Base-by-base conservation (phyloP, 1,139 yeast genomes). In the Magnusiomyces sp. region DNA sequence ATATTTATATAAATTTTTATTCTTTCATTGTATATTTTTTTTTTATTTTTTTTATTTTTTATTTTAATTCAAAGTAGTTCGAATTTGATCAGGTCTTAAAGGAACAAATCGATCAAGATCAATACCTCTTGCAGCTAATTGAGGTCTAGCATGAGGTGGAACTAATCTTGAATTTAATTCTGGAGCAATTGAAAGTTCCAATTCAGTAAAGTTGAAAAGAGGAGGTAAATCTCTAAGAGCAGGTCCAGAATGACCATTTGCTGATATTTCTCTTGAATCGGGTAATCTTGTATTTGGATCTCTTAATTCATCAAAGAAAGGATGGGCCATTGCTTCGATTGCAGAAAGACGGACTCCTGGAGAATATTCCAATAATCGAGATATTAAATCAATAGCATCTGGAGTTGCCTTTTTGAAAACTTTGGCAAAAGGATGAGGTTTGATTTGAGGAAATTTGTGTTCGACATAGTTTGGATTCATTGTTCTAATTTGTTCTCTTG, bases 401-500 rank as follows among this genome's bases (percentile, higher is more conserved):
- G 71, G 64, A 20, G 76, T 69, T 55, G 73, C 66, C 58, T 82
- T 81, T 59, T 88, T 80, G 70, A 92, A 90, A 33, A 92, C 92
- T 61, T 84, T 85, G 50, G 76, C 70, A 59, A 92, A 75, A 34
- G 97, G 97, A 52, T 92, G 95, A 52, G 97, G 95, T 66, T 86
- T 84, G 63, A 92, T 92, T 60, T 88, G 92, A 1, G 98, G 98
- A 73, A 92, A 92, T 63, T 88, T 86, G 70, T 92, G 97, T 66
- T 92, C 98, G 83, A 88, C 86, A 71, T 92, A 94, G 68, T 89
- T 90, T 53, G 97, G 95, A 68, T 92, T 92, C 98, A 92, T 92
- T 56, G 90, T 80, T 64, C 83, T 78, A 59, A 92, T 92, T 68
- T 92, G 97, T 47, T 89, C 96, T 55, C 86, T 80, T 20, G 95